These are phyloP conservation scores for Verticillium longisporum DNA, from an alignment of 2,329 filamentous ascomycete species.

Conservation along the genomic window DNA sequence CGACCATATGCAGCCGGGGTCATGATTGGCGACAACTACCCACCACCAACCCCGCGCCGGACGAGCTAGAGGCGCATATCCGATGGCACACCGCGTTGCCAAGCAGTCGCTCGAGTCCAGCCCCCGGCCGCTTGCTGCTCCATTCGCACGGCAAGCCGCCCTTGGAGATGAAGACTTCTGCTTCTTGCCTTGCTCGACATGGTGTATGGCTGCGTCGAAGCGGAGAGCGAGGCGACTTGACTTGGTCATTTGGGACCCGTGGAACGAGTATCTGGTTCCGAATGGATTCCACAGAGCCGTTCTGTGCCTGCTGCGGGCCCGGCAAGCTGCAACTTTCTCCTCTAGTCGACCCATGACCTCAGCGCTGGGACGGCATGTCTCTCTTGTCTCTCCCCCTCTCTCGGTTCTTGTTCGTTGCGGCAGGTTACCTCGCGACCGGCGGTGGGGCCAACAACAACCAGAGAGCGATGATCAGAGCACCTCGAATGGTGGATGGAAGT, in stretches of 20 bases:
- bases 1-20: conserved; percentile 12
- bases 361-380: background rate
- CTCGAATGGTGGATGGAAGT: background rate
- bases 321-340: background rate
- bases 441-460: no score
- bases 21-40: conserved; percentile 17
- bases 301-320: background rate
- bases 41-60: conserved; percentile 12
- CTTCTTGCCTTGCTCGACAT: background rate
- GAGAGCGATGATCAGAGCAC: no score
- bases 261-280: background rate
- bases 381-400: background rate
- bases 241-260: background rate
- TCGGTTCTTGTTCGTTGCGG: background rate
- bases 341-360: background rate
- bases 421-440: no score
- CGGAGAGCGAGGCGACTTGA: background rate
- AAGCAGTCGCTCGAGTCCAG: background rate
- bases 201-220: background rate
- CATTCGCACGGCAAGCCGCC: conserved; percentile 6
- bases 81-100: conserved; percentile 2
- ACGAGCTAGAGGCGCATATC: conserved; percentile 5
- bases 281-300: background rate
- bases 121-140: background rate
- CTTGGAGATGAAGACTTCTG: background rate